Conservation (phyloP, 352 stramenopile genomes). For the Blastocystis sp. region DNA sequence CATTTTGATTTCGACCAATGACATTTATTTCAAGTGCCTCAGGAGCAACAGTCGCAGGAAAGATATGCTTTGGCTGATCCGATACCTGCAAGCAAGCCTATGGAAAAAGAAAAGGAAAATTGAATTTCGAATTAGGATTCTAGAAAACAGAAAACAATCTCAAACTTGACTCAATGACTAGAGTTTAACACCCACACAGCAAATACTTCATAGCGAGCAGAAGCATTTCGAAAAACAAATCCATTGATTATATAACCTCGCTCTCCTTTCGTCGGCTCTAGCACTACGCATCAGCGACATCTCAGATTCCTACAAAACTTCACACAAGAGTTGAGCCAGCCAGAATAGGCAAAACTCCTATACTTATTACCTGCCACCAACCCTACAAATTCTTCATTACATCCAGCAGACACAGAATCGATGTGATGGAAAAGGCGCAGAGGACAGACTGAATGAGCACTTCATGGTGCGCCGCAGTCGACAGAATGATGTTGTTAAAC, state of each 20-base stretch:
- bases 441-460: not conserved
- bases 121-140: not conserved
- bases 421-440: not conserved
- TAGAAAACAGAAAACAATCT: not conserved
- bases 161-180: too few relatives aligned
- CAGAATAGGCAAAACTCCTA: not conserved
- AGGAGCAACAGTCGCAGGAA: not conserved
- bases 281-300: constrained; percentile 2
- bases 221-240: constrained; percentile 28
- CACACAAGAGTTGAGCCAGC: not conserved
- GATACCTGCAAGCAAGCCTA: not conserved
- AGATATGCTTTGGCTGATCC: not conserved
- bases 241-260: constrained; percentile 1
- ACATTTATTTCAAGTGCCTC: too few relatives aligned
- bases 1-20: not conserved
- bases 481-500: not conserved
- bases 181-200: not conserved
- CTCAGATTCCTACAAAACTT: not conserved
- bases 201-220: constrained; percentile 2
- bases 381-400: not conserved
- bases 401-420: constrained; percentile 9
- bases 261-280: not conserved
- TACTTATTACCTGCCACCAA: not conserved
- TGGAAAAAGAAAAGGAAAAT: not conserved
- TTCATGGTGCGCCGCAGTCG: not conserved